Evolutionary conservation across 768 basidiomycete genomes (phyloP).

Genomic region (Termitomyces sp.): DNA sequence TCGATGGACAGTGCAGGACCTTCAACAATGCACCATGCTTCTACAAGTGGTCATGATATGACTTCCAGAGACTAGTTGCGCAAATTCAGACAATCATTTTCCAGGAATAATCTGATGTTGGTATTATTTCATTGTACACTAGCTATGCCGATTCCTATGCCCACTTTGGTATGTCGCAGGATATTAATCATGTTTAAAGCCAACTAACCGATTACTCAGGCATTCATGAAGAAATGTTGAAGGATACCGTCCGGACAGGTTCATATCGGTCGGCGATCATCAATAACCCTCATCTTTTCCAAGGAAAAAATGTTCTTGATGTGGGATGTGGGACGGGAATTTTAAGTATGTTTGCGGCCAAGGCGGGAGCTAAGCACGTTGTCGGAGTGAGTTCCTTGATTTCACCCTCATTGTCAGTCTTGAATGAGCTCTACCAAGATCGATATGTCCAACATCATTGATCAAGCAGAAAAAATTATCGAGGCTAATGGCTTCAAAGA

Average conservation of each 20-base stretch:
- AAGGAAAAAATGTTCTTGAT: constrained; percentile 94
- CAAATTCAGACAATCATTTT: constrained; percentile 24
- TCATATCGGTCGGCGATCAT: constrained; percentile 94
- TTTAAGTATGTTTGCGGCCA: constrained; percentile 96
- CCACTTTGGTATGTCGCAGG: constrained; percentile 67
- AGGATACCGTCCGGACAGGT: constrained; percentile 91
- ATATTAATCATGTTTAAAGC: background rate
- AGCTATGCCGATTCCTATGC: constrained; percentile 97
- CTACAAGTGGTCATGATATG: constrained; percentile 43
- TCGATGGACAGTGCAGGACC: constrained; percentile 24
- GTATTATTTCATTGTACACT: constrained; percentile 26
- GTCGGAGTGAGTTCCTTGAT: constrained; percentile 63
- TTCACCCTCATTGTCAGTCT: constrained; percentile 1
- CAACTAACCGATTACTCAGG: constrained; percentile 39
- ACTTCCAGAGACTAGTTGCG: constrained; percentile 88
- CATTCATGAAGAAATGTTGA: constrained; percentile 99
- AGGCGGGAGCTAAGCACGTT: constrained; percentile 90
- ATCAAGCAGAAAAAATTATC: constrained; percentile 96
- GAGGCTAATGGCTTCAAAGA: constrained; percentile 95
- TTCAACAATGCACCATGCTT: constrained; percentile 20
- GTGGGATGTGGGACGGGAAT: constrained; percentile 99
- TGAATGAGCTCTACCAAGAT: constrained; percentile 50
- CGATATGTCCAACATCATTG: constrained; percentile 99
- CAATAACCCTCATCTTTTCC: constrained; percentile 93
- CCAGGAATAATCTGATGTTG: constrained; percentile 29